A percentile compares a stretch with the other conserved stretches of the same genome.
phyloP scores from a whole-genome alignment of 2,329 filamentous ascomycete species.

The Cladosporium sp. region DNA sequence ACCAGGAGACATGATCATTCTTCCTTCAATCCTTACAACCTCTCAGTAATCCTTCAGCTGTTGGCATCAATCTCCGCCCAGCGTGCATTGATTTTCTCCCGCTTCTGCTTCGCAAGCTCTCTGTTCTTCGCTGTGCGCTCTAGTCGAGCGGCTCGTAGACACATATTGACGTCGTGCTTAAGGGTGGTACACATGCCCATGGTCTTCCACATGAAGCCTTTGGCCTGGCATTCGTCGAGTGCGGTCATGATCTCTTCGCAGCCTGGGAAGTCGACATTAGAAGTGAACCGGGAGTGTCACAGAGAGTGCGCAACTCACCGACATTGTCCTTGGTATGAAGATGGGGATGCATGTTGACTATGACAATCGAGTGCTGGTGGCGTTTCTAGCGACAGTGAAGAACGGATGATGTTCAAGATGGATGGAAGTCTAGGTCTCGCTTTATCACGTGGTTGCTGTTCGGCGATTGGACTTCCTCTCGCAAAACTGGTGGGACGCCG shows the following conservation, averaged over 20 bases:
- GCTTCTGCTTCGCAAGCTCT: constrained; percentile 63
- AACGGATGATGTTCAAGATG: background rate
- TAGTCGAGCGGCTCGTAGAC: constrained; percentile 73
- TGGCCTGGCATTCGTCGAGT: constrained; percentile 91
- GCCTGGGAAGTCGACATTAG: constrained; percentile 50
- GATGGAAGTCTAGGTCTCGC: constrained; percentile 5
- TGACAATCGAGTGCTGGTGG: background rate
- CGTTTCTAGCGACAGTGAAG: background rate
- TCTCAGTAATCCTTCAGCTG: constrained; percentile 42
- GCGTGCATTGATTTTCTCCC: constrained; percentile 67
- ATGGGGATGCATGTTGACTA: constrained; percentile 81
- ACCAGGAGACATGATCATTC: background rate
- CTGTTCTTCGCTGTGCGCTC: constrained; percentile 76
- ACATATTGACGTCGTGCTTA: constrained; percentile 80
- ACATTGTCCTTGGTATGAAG: constrained; percentile 87
- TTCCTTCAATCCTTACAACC: background rate
- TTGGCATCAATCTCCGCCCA: constrained; percentile 77
- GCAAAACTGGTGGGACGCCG: constrained; percentile 6
- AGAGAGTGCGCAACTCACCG: constrained; percentile 52
- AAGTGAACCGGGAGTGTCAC: background rate
- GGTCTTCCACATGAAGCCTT: constrained; percentile 87
- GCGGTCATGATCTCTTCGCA: constrained; percentile 92
- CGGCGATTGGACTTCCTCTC: background rate
- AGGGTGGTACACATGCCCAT: constrained; percentile 84
- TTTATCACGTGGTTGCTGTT: background rate